phyloP scores from a whole-genome alignment of 169 alveolate genomes.

The Plasmodium relictum region DNA sequence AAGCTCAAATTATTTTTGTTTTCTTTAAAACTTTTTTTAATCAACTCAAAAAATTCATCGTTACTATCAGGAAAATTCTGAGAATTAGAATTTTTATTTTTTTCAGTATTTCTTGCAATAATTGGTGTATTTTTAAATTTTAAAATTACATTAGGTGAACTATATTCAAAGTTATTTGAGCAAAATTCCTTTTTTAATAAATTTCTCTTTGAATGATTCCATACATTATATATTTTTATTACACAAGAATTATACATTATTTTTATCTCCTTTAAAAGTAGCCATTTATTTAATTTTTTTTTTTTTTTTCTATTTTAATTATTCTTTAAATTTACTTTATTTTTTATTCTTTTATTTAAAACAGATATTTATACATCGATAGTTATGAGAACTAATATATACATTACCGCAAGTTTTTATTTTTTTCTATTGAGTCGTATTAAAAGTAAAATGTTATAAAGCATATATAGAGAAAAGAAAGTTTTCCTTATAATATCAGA shows the following conservation, averaged over 20 bases:
- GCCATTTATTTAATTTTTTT: too few relatives aligned
- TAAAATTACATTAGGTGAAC: constrained; percentile 10
- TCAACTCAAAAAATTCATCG: constrained; percentile 29
- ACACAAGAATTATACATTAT: constrained; percentile 9
- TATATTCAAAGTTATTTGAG: constrained; percentile 35
- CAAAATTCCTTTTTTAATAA: constrained; percentile 3
- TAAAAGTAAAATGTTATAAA: too few relatives aligned
- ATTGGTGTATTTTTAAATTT: constrained; percentile 22
- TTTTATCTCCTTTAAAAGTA: too few relatives aligned
- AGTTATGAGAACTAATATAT: too few relatives aligned
- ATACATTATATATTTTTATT: not conserved
- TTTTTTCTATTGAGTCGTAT: too few relatives aligned
- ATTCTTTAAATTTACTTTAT: too few relatives aligned
- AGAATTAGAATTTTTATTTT: not conserved
- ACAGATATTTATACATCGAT: too few relatives aligned
- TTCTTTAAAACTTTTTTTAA: constrained; percentile 38
- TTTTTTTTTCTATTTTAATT: not conserved
- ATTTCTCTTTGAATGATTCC: not conserved
- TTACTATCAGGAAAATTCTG: constrained; percentile 28
- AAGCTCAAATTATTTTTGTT: constrained; percentile 29
- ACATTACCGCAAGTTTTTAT: too few relatives aligned
- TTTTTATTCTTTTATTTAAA: too few relatives aligned
- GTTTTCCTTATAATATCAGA: too few relatives aligned
- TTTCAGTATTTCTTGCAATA: not conserved
- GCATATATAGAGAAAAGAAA: too few relatives aligned